These are phyloP conservation scores for Candida endomychidarum DNA, from an alignment of 805 yeast species.

Conservation along the genomic window DNA sequence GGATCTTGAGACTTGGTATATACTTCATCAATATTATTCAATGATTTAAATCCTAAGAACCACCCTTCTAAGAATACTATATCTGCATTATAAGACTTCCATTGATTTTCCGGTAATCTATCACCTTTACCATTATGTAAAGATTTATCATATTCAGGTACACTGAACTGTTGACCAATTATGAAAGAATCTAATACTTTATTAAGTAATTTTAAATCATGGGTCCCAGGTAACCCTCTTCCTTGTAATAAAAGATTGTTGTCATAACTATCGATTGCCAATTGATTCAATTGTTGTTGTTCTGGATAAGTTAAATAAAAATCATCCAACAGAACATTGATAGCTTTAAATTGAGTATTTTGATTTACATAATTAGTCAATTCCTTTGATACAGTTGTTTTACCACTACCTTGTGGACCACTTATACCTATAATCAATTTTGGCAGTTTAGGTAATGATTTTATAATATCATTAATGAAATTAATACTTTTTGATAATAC, in stretches of 20 bases:
- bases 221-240: slow-evolving; percentile 93
- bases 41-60: slow-evolving; percentile 72
- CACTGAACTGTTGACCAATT: slow-evolving; percentile 18
- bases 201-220: slow-evolving; percentile 57
- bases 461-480: neutral
- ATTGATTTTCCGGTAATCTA: slow-evolving; percentile 39
- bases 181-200: slow-evolving; percentile 36
- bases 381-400: slow-evolving; percentile 53
- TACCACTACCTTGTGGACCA: slow-evolving; percentile 84
- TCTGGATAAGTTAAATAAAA: slow-evolving; percentile 68
- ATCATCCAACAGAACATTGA: slow-evolving; percentile 77
- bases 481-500: neutral
- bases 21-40: slow-evolving; percentile 16
- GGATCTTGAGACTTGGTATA: slow-evolving; percentile 6
- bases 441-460: neutral
- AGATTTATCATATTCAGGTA: slow-evolving; percentile 81
- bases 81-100: slow-evolving; percentile 47
- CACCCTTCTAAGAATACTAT: slow-evolving; percentile 88
- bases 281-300: slow-evolving; percentile 48
- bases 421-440: slow-evolving; percentile 41
- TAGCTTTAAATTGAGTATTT: slow-evolving; percentile 5
- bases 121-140: slow-evolving; percentile 76
- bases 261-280: slow-evolving; percentile 21
- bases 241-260: slow-evolving; percentile 65
- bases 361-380: slow-evolving; percentile 32